These are phyloP conservation scores for Erysimum cheiri DNA, from an alignment of 441 rosid genomes.

Conservation along the genomic window DNA sequence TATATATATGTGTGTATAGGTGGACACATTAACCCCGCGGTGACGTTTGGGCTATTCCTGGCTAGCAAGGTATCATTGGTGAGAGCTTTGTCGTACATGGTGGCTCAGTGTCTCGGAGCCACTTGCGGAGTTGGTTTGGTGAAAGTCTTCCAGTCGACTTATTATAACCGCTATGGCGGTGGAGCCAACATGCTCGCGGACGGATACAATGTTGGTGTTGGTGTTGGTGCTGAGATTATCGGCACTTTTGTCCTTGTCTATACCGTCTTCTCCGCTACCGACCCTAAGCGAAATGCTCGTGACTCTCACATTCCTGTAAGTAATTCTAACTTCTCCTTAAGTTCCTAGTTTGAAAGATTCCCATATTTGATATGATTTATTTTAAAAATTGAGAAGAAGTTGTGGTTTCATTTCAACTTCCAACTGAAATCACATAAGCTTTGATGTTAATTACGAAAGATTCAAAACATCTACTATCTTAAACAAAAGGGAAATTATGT, in stretches of 20 bases:
- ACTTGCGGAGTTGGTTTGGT: constrained; percentile 49
- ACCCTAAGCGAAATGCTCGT: constrained; percentile 51
- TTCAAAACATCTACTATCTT: constrained; percentile 3
- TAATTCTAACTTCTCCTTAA: not conserved
- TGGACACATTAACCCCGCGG: constrained; percentile 53
- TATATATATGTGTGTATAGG: constrained; percentile 20
- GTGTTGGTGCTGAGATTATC: constrained; percentile 51
- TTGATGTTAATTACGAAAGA: not conserved
- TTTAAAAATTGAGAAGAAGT: not conserved
- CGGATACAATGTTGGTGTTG: constrained; percentile 43
- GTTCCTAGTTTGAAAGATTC: not conserved
- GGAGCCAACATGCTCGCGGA: constrained; percentile 45
- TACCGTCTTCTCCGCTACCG: constrained; percentile 51
- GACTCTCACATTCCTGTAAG: constrained; percentile 53
- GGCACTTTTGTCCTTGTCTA: constrained; percentile 51
- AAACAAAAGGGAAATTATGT: not conserved
- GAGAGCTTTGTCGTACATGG: constrained; percentile 46
- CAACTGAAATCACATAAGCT: not conserved
- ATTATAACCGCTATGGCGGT: constrained; percentile 46
- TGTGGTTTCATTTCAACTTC: not conserved
- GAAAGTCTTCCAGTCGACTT: constrained; percentile 37
- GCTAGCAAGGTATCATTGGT: constrained; percentile 49
- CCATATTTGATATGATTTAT: not conserved
- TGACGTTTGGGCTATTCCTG: constrained; percentile 49
- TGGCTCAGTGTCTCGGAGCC: constrained; percentile 51